Base-by-base conservation (phyloP, 2,329 filamentous ascomycete genomes). In the Bimuria novae-zelandiae region DNA sequence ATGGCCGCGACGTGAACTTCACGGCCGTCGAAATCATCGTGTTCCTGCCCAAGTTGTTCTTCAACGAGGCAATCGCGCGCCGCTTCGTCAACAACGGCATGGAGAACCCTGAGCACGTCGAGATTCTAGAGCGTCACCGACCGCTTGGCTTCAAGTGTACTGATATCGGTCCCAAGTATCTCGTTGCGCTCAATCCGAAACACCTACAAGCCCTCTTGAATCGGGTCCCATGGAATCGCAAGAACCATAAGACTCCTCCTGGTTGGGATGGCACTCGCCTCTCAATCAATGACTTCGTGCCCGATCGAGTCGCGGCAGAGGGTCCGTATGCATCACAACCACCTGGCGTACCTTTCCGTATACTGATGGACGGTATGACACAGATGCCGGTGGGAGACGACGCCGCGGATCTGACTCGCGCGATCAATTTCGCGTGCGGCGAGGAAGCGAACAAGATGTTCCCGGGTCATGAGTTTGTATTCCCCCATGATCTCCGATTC, bases 21-120 rank as follows among this genome's bases (percentile, higher is more conserved):
- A 52, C 52, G 1, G 44, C 45, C 19, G 52, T 52, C 3, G 52
- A 55, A 17, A 51, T 55, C 25, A 52, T 55, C 22, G 25, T 27
- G 6, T 55, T 55, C 40, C 39, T 52, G 4, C 52, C 52, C 8
- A 36, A 25, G 8, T 36, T 50, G 2, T 49, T 25, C 23, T 4
- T 30, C 14, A 49, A 52, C 32, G 11, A 12, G 1, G n/a, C 12
- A 12, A 51, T 55, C 7, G 49, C 48, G 2, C 8, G 7, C 6
- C 52, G 52, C 19, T 46, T 55, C 17, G 12, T 42, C 11, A 48
- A 49, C 39, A 55, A 51, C 21, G 23, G 32, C 12, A 22, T 55
- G 8, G 11, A 29, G 4, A 51, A 47, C 22, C 16, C 30, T 2
- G 16, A 17, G 17, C 52, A 54, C 23, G 11, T 16, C 4, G 32